Evolutionary conservation across 2,329 filamentous ascomycete genomes (phyloP), one percentile per base, ranked within the genome.

Genomic region (Graphiopsis chlorocephala): DNA sequence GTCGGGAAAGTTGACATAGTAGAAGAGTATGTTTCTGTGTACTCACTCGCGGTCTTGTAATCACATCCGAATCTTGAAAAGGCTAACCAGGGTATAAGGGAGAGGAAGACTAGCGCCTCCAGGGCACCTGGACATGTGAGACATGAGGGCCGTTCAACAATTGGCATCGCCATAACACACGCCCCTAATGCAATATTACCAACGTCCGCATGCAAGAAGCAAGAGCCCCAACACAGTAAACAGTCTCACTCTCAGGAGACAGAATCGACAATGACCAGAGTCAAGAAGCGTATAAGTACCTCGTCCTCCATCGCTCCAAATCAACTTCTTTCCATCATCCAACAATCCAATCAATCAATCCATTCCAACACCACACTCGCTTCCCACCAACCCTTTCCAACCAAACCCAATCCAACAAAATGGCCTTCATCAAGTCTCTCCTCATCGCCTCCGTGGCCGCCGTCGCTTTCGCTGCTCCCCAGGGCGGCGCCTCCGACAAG

Each of bases 341-440:
- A 61, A 35, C 58, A 61, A 61, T 61, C 42, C 45, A 48, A 60
- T 48, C 55, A 56, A 56, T 56, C 56, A 59, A 59, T 61, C 57
- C 20, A 60, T 31, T 26, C 53, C 29, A n/a, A n/a, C n/a, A 47
- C 17, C n/a, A 61, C 58, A 50, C 28, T 61, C 58, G 58, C 58
- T 58, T 50, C 23, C 14, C 17, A 48, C 26, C 58, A 61, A 61
- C 42, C 20, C 58, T 29, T 29, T 33, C 58, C 58, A 48, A 61
- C 17, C 35, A 20, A 42, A 38, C 33, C 53, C 31, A 35, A 56
- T 17, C 28, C 29, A 56, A 61, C 29, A 61, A 48, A 61, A 61
- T 61, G 58, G 58, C 58, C 58, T 61, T 61, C 58, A 25, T 50
- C 58, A 61, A 61, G 58, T 33, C 58, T 61, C 58, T 61, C 58